Base-by-base conservation (phyloP, 2,329 filamentous ascomycete genomes). In the Podosphaera xanthii region DNA sequence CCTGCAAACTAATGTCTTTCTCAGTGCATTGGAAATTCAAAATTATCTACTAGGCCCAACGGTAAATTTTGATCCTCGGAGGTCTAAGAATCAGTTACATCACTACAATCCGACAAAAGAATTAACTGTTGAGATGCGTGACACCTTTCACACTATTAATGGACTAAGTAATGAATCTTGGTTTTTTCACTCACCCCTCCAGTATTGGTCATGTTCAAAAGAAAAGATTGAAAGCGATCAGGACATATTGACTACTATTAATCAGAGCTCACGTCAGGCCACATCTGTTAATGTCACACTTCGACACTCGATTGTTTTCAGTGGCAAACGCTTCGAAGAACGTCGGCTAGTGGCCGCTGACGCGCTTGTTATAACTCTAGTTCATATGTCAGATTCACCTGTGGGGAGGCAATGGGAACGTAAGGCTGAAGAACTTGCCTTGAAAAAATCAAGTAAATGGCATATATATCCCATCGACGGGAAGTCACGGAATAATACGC, bases 111-210 rank as follows among this genome's bases (percentile, higher is more conserved):
- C 60, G 14, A 49, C 38, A 9, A 56, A 59, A 31, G 62, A 72
- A 38, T 65, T 69, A 62, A 67, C 68, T n/a, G 63, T 60, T 2
- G 64, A 66, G 10, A 61, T 71, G 40, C 75, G 80, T 36, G 77
- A 83, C 65, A 68, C 74, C 7, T 73, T 79, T 34, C 80, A 83
- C 65, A 75, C 79, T 58, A 72, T 75, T 63, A 82, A 83, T 65
- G 80, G 79, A 12, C 69, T 81, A 40, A 79, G 75, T 3, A 77
- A 80, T 63, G 72, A 81, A 64, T 80, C 80, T 3, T 88, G 84
- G 84, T 86, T 86, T 64, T 86, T 86, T 66, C 85, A 90, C 65
- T 90, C 86, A n/a, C 86, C 86, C 1, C 71, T 91, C 59, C 82
- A 87, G 69, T 90, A 89, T 69, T 91, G 86, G 86, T 77, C 81